Evolutionary conservation across 2,329 filamentous ascomycete genomes (phyloP).

Genomic region (Fusarium sp.): DNA sequence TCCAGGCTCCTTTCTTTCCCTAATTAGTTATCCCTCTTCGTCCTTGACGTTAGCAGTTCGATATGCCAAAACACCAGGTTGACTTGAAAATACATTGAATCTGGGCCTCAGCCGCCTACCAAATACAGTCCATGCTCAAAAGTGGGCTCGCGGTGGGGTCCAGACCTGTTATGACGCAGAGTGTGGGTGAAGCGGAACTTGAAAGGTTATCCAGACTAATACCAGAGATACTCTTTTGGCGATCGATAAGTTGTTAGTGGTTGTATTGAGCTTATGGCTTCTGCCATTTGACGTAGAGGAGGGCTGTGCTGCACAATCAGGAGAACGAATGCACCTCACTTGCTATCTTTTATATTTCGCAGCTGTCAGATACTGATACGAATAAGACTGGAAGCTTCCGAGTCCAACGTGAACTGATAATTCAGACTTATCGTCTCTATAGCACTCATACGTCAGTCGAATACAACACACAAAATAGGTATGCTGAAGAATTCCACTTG

Average conservation of each 20-base stretch:
- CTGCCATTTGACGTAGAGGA: conserved; percentile 12
- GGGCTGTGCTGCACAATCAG: conserved; percentile 2
- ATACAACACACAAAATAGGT: not conserved
- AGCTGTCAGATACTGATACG: not conserved
- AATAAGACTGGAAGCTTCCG: not conserved
- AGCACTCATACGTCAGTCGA: not conserved
- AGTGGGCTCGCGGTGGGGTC: not conserved
- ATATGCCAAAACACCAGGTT: conserved; percentile 11
- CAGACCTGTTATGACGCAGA: conserved; percentile 27
- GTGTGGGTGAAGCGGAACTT: conserved; percentile 2
- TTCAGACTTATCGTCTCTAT: not conserved
- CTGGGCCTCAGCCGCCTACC: not conserved
- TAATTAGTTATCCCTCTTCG: not conserved
- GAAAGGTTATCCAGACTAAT: conserved; percentile 3
- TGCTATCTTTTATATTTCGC: not conserved
- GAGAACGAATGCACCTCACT: not conserved
- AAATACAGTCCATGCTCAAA: not conserved
- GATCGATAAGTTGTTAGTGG: conserved; percentile 26
- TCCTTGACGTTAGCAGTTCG: not conserved
- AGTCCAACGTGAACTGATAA: not conserved
- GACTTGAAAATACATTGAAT: not conserved
- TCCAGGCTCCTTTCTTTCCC: not conserved
- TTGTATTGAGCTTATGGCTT: conserved; percentile 10
- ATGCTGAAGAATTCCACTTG: conserved; percentile 3
- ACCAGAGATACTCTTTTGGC: conserved; percentile 3